A percentile compares a stretch with the other conserved stretches of the same genome.
Conservation (phyloP, 2,329 filamentous ascomycete genomes). For the Elsinoe perseae region DNA sequence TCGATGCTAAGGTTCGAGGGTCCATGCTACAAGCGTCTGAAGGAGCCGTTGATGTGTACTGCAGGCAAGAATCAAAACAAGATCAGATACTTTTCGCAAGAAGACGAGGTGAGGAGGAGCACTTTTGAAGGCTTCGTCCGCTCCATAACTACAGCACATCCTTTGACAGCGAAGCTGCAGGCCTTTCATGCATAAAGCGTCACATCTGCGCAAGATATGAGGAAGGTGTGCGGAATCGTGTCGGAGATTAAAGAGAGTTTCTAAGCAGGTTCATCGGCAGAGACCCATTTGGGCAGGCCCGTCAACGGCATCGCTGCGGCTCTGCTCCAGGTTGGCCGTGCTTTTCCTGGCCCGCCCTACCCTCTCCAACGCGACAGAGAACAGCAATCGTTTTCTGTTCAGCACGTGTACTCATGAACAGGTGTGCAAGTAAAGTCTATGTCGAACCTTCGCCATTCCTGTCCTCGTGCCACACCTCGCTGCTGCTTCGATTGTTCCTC, state of each 20-base stretch:
- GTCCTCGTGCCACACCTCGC: background rate
- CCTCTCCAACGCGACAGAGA: background rate
- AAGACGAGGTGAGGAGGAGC: background rate
- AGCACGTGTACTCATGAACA: background rate
- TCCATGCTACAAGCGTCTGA: background rate
- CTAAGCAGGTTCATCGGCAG: background rate
- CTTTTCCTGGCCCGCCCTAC: too few species aligned
- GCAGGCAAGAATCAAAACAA: background rate
- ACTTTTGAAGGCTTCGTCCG: background rate
- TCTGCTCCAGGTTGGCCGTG: too few species aligned
- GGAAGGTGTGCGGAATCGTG: background rate
- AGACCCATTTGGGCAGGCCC: background rate
- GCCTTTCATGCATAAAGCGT: background rate
- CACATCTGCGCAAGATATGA: background rate
- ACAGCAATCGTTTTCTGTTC: background rate
- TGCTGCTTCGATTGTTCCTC: too few species aligned
- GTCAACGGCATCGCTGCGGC: background rate
- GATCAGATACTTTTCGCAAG: background rate
- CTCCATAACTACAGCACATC: too few species aligned
- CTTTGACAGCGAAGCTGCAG: background rate
- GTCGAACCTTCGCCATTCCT: background rate
- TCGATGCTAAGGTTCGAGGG: background rate
- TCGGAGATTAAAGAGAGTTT: background rate
- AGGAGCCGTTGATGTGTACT: background rate
- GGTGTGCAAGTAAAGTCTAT: background rate